phyloP scores from a whole-genome alignment of 371 early-diverging fungal species.

The Chytridium lagenaria region DNA sequence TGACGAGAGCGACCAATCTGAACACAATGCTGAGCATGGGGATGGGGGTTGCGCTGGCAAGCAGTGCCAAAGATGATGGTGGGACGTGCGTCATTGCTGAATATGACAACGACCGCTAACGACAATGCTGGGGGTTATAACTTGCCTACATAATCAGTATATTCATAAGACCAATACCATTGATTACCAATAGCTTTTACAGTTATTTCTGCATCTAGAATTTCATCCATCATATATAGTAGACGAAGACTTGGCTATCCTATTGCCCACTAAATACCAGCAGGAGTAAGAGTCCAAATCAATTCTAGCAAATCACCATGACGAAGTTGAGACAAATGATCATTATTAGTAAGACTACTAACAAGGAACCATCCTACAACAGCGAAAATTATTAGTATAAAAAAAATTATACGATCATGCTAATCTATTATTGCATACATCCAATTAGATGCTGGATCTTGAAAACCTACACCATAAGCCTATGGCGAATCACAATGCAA shows the following conservation, averaged over 20 bases:
- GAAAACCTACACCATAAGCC: constrained; percentile 26
- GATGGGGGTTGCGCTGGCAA: no score
- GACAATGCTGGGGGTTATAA: no score
- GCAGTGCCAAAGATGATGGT: no score
- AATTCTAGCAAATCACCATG: constrained; percentile 34
- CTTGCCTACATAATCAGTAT: constrained; percentile 32
- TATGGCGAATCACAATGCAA: background rate
- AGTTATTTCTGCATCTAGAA: constrained; percentile 41
- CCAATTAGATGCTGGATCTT: constrained; percentile 29
- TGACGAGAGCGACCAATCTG: no score
- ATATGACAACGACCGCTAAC: background rate
- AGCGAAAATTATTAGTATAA: constrained; percentile 24
- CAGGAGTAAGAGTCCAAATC: constrained; percentile 35
- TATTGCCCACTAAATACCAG: constrained; percentile 48
- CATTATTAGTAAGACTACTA: constrained; percentile 24
- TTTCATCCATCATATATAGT: constrained; percentile 34
- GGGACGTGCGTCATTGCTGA: no score
- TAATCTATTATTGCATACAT: constrained; percentile 27
- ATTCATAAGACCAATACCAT: constrained; percentile 28
- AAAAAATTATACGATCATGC: constrained; percentile 28
- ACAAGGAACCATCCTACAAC: constrained; percentile 25
- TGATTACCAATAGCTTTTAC: constrained; percentile 29
- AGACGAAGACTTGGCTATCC: constrained; percentile 47
- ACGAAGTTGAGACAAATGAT: constrained; percentile 34
- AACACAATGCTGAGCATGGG: no score